Percentiles rank a stretch among this genome's conserved stretches.
These are phyloP conservation scores for Kluyveromyces dobzhanskii DNA, from an alignment of 805 yeast genomes.

Conservation along the genomic window DNA sequence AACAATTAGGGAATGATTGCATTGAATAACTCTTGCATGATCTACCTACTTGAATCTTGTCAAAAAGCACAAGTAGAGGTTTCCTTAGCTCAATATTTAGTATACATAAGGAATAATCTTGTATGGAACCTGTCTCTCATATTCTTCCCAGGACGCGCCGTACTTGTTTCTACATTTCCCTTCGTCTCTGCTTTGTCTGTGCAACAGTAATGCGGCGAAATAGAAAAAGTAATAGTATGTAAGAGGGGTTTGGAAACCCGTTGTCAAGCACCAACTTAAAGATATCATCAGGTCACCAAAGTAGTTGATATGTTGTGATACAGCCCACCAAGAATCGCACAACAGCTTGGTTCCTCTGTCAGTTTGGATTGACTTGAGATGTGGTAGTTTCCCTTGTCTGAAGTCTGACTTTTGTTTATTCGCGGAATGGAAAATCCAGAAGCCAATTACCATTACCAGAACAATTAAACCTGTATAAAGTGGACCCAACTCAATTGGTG, in stretches of 20 bases:
- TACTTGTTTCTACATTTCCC: conserved; percentile 82
- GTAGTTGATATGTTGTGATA: conserved; percentile 88
- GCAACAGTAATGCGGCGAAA: conserved; percentile 74
- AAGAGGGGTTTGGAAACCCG: conserved; percentile 71
- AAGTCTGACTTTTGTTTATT: conserved; percentile 81
- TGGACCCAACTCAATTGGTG: conserved; percentile 47
- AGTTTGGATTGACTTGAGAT: conserved; percentile 64
- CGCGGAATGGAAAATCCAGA: conserved; percentile 72
- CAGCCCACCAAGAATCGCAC: conserved; percentile 94
- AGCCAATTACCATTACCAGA: conserved; percentile 51
- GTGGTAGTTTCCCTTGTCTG: conserved; percentile 64
- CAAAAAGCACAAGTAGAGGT: too few relatives aligned
- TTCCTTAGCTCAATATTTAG: conserved; percentile 30
- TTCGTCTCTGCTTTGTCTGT: conserved; percentile 88
- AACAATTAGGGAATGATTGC: too few relatives aligned
- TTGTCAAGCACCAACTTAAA: conserved; percentile 85
- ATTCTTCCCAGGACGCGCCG: conserved; percentile 78
- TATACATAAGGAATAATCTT: conserved; percentile 85
- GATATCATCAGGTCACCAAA: conserved; percentile 94
- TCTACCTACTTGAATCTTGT: too few relatives aligned
- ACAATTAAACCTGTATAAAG: conserved; percentile 34
- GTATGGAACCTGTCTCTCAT: conserved; percentile 74
- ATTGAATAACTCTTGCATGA: too few relatives aligned
- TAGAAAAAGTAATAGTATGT: conserved; percentile 83
- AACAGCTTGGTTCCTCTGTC: conserved; percentile 71